Evolutionary conservation across 352 stramenopile species (phyloP).

Genomic region (Phytophthora litchii): DNA sequence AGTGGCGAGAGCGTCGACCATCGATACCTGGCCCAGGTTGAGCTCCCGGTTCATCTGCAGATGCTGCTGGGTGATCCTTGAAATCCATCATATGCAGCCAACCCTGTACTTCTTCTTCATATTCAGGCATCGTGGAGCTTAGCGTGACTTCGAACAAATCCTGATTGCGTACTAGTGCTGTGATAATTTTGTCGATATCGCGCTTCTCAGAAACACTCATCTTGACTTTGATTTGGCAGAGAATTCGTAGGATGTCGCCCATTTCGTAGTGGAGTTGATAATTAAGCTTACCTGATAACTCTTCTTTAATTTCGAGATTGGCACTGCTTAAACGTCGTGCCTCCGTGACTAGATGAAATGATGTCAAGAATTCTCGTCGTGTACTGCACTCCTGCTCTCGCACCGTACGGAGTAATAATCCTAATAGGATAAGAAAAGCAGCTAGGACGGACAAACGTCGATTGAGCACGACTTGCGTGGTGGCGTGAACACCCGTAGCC

Average conservation of each 20-base stretch:
- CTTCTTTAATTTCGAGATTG: conserved; percentile 74
- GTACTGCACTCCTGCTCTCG: conserved; percentile 54
- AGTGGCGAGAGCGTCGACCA: conserved; percentile 24
- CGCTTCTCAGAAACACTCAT: conserved; percentile 49
- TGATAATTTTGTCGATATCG: conserved; percentile 78
- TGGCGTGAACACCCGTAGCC: conserved; percentile 34
- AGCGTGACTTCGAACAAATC: conserved; percentile 69
- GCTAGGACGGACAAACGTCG: conserved; percentile 33
- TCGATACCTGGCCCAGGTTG: conserved; percentile 9
- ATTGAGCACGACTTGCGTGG: conserved; percentile 16
- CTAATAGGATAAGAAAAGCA: conserved; percentile 43
- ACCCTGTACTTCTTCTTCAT: conserved; percentile 71
- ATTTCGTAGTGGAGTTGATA: conserved; percentile 79
- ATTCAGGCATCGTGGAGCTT: conserved; percentile 57
- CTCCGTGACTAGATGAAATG: conserved; percentile 59
- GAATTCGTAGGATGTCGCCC: conserved; percentile 70
- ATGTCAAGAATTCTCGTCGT: conserved; percentile 58
- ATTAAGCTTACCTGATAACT: conserved; percentile 63
- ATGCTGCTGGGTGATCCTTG: conserved; percentile 27
- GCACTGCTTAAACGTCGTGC: conserved; percentile 64
- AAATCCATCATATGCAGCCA: conserved; percentile 81
- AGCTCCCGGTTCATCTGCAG: conserved; percentile 6
- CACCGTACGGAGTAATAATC: conserved; percentile 42
- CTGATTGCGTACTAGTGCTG: conserved; percentile 65
- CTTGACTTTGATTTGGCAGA: conserved; percentile 75